Base-by-base conservation (phyloP, 2,329 filamentous ascomycete genomes). In the Fusarium citri region DNA sequence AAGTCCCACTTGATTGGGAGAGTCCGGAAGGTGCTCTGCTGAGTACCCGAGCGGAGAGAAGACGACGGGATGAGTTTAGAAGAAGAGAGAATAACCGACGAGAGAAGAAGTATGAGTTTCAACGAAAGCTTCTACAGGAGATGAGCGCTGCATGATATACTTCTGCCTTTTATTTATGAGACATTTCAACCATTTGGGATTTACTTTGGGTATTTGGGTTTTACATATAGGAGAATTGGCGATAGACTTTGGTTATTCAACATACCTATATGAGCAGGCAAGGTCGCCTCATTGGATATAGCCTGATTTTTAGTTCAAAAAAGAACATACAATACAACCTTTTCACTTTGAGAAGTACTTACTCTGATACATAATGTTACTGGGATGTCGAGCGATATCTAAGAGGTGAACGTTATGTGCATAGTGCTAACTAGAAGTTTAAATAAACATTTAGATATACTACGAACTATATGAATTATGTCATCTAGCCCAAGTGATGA, bases 81-180 rank as follows among this genome's bases (percentile, higher is more conserved):
- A 16, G 22, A 23, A 51, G n/a, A 9, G 60, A 65, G 23, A 65
- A 65, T 15, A 62, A 59, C 6, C 28, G 60, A 11, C 28, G 62
- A 26, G 62, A 65, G 31, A 59, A 26, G 23, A 65, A 65, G 53
- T 65, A 47, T 22, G 60, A 65, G 20, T 65, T 65, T 15, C 62
- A 65, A 45, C 64, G 50, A 59, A 26, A 23, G 10, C 60, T 65
- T 16, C 31, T 22, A 14, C 14, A 51, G 1, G n/a, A 65, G 22
- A 51, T 65, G 53, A 15, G 6, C 9, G 26, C 41, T 15, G 34
- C 46, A 31, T 65, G 45, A 65, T 15, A 25, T n/a, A 25, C 34
- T 37, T n/a, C n/a, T n/a, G n/a, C n/a, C n/a, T n/a, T n/a, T n/a
- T n/a, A n/a, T n/a, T 18, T 9, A 34, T 10, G 31, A 34, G 31